Base-by-base conservation (phyloP, 345 rosid species). In the Salix brachista region DNA sequence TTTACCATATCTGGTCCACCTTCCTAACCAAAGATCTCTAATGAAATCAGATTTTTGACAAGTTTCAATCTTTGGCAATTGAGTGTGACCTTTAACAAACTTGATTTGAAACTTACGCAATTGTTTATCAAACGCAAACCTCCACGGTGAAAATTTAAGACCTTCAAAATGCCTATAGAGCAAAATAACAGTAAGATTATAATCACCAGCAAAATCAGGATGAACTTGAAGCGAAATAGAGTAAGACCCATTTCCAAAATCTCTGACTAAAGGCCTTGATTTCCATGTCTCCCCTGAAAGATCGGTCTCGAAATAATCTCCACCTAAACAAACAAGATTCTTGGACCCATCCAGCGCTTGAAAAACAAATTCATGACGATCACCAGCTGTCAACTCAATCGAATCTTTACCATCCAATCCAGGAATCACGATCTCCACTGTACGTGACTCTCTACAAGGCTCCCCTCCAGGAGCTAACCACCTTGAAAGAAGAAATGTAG, bases 221-320 rank as follows among this genome's bases (percentile, higher is more conserved):
- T 96, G 98, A 65, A 93, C 95, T 72, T 93, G 99, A 69, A 96
- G 83, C 14, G 86, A 86, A 70, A 92, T 37, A 0, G 90, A 86
- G 83, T 96, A 96, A 6, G 90, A 84, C 52, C 98, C 99, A 68
- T 96, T 88, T 26, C 89, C 91, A 32, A 92, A 90, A 80, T 96
- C 98, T 79, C 81, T 91, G 65, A 96, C 88, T 60, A 81, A 79
- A 23, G 99, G 98, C 79, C 97, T 77, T 0, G 96, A 93, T 78
- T 92, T 96, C 98, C 99, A 96, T 26, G 85, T 81, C 71, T 86
- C 92, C 1, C 99, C 97, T 3, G 97, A 91, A 70, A 96, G 91
- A 80, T 93, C 99, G 2, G 90, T 83, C 79, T 96, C 99, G 66
- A 88, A 96, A 81, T 91, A 92, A 82, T 96, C 99, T 7, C 99